Evolutionary conservation across 164 flowering plant species (phyloP).

Genomic region (Dillenia turbinata): DNA sequence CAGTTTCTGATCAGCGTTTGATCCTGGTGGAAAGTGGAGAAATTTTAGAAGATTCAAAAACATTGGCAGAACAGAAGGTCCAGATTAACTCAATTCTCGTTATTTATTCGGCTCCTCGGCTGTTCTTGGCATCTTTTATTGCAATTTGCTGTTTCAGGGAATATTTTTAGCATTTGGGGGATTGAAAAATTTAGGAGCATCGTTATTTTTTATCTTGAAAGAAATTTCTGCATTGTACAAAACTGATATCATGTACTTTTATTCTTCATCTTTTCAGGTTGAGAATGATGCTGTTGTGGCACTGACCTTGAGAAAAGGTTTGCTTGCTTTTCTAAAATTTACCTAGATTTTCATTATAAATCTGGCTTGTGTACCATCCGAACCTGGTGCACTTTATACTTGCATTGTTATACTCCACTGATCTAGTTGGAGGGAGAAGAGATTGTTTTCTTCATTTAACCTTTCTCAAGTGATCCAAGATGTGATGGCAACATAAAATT

Average conservation of each 20-base stretch:
- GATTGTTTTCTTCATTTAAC: too few relatives aligned
- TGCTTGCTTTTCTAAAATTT: constrained; percentile 1
- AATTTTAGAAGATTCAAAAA: constrained; percentile 73
- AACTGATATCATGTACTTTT: background rate
- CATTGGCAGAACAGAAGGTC: constrained; percentile 93
- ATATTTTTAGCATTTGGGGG: background rate
- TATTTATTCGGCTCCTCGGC: too few relatives aligned
- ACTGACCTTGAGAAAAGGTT: constrained; percentile 84
- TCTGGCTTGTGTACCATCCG: background rate
- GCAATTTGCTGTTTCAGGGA: background rate
- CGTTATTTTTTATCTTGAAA: background rate
- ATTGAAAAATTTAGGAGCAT: background rate
- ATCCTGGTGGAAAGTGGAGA: constrained; percentile 51
- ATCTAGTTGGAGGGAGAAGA: too few relatives aligned
- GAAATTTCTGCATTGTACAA: too few relatives aligned
- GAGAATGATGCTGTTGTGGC: constrained; percentile 97
- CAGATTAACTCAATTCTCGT: background rate
- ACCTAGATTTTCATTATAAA: background rate
- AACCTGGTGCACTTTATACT: background rate
- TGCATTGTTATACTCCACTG: too few relatives aligned
- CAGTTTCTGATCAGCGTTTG: constrained; percentile 66
- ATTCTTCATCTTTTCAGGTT: constrained; percentile 46
- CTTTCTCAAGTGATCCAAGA: too few relatives aligned
- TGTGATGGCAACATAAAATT: too few relatives aligned
- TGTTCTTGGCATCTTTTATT: background rate